Conservation (phyloP, 2,329 filamentous ascomycete genomes). For the Penicillium sp. region DNA sequence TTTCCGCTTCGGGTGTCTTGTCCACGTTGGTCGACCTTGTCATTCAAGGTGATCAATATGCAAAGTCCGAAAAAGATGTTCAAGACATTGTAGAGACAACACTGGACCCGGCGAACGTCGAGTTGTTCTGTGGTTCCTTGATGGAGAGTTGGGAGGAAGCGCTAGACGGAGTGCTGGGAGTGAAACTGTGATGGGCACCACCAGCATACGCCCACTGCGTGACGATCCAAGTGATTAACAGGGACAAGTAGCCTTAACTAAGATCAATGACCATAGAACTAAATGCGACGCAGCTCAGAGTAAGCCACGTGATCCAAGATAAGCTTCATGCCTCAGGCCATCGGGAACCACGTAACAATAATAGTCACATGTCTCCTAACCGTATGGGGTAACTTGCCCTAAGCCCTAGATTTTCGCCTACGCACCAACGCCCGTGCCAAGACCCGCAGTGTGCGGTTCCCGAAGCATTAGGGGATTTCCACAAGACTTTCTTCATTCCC, state of each 20-base stretch:
- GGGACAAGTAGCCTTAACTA: neutral
- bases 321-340: neutral
- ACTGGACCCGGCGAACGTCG: slow-evolving; percentile 42
- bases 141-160: slow-evolving; percentile 53
- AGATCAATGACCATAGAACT: slow-evolving; percentile 1
- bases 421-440: slow-evolving; percentile 36
- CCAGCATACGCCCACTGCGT: neutral
- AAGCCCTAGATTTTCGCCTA: slow-evolving; percentile 44
- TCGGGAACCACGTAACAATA: too few species aligned
- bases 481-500: slow-evolving; percentile 30
- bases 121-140: slow-evolving; percentile 47
- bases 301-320: slow-evolving; percentile 6
- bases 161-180: slow-evolving; percentile 42
- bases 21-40: slow-evolving; percentile 45
- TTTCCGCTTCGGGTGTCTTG: slow-evolving; percentile 46
- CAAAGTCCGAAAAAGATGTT: slow-evolving; percentile 30
- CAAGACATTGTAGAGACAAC: slow-evolving; percentile 37
- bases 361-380: slow-evolving; percentile 13
- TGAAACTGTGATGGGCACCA: slow-evolving; percentile 29
- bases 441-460: slow-evolving; percentile 34
- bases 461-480: slow-evolving; percentile 30
- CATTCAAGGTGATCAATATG: slow-evolving; percentile 28
- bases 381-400: slow-evolving; percentile 35
- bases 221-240: neutral
- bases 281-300: neutral